phyloP scores from a whole-genome alignment of 2,329 filamentous ascomycete genomes.

The Fusarium hainanense region DNA sequence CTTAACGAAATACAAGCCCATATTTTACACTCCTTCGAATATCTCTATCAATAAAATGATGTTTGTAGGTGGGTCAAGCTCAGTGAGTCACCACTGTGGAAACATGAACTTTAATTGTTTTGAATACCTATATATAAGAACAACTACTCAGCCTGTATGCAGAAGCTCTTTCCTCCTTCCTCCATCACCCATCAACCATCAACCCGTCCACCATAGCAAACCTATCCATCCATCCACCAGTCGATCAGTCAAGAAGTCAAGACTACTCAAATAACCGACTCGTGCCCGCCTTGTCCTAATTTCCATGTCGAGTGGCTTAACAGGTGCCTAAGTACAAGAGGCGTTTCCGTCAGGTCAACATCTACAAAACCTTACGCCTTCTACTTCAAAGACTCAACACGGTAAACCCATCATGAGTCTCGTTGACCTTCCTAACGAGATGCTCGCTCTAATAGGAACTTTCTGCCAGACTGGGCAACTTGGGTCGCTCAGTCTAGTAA shows the following conservation, averaged over 20 bases:
- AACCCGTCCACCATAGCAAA: too few species aligned
- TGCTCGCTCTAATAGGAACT: background rate
- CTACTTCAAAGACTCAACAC: background rate
- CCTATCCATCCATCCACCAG: too few species aligned
- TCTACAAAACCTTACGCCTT: background rate
- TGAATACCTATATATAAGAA: background rate
- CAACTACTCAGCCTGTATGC: background rate
- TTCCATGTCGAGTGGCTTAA: too few species aligned
- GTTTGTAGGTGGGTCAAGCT: background rate
- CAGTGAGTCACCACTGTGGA: background rate
- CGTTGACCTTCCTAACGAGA: background rate
- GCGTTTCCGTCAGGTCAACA: too few species aligned
- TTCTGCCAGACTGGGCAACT: background rate
- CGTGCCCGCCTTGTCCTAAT: too few species aligned
- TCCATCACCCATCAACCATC: too few species aligned
- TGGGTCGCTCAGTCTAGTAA: background rate
- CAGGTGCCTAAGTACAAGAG: too few species aligned
- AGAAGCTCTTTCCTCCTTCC: fast-evolving
- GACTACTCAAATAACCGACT: too few species aligned
- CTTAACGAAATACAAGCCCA: background rate
- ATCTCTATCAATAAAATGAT: background rate
- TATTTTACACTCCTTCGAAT: background rate
- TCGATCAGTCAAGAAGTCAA: too few species aligned
- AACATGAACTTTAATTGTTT: background rate
- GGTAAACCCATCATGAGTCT: background rate